These are phyloP conservation scores for Talaromyces rugulosus DNA, from an alignment of 2,329 filamentous ascomycete genomes.

Conservation along the genomic window DNA sequence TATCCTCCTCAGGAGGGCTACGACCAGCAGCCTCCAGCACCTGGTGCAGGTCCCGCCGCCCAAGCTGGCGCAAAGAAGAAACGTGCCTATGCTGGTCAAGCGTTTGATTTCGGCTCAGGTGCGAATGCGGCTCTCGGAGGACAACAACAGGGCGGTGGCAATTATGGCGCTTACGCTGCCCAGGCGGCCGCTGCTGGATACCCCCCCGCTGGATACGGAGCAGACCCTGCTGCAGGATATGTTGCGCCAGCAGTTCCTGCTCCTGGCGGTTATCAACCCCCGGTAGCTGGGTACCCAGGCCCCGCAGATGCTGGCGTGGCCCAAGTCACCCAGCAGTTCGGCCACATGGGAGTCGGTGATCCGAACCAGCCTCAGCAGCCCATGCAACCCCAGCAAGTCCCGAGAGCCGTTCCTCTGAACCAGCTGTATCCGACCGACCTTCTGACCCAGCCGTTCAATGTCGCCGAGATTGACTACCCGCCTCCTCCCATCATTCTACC, in stretches of 20 bases:
- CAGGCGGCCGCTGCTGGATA: slow-evolving; percentile 47
- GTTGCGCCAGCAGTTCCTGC: slow-evolving; percentile 22
- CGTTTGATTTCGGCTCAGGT: slow-evolving; percentile 86
- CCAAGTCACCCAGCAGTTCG: slow-evolving; percentile 78
- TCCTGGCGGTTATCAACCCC: slow-evolving; percentile 63
- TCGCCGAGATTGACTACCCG: slow-evolving; percentile 83
- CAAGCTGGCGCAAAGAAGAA: slow-evolving; percentile 62
- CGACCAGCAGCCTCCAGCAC: slow-evolving; percentile 28
- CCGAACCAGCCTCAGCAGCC: slow-evolving; percentile 51
- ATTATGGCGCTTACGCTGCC: slow-evolving; percentile 59
- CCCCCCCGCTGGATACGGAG: slow-evolving; percentile 41
- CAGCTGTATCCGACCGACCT: slow-evolving; percentile 90
- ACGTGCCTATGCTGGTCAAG: slow-evolving; percentile 88
- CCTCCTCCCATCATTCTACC: slow-evolving; percentile 89
- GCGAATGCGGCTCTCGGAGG: slow-evolving; percentile 66
- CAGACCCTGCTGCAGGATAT: slow-evolving; percentile 31
- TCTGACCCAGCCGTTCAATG: slow-evolving; percentile 88
- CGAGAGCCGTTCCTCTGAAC: slow-evolving; percentile 61
- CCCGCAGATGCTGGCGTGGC: slow-evolving; percentile 56
- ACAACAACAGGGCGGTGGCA: slow-evolving; percentile 50
- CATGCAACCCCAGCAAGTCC: slow-evolving; percentile 39
- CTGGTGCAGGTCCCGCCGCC: slow-evolving; percentile 27
- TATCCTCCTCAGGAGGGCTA: slow-evolving; percentile 51
- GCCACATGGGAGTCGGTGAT: slow-evolving; percentile 66
- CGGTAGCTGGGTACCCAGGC: slow-evolving; percentile 62